Percentiles rank a stretch among this genome's conserved stretches.
Conservation (phyloP, 73 alveolate genomes). For the Symbiodinium pilosum region DNA sequence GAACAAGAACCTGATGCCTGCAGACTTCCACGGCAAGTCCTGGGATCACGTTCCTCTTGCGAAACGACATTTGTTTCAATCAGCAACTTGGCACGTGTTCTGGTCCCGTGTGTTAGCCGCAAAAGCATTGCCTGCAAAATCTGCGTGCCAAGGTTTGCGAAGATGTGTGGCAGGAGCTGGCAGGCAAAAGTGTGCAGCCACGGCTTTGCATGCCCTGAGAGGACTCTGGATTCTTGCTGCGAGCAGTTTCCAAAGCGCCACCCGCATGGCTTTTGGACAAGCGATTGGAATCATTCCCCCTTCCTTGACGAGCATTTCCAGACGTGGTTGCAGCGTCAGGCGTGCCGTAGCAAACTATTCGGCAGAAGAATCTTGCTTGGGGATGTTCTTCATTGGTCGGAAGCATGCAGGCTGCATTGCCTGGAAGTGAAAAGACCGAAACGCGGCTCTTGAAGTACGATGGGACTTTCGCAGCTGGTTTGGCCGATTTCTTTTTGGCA, state of each 20-base stretch:
- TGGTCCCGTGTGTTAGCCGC: too few relatives aligned
- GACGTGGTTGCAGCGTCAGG: not conserved
- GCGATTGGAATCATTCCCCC: not conserved
- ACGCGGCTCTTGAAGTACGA: slow-evolving; percentile 51
- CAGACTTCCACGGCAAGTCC: not conserved
- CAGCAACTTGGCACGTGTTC: slow-evolving; percentile 19
- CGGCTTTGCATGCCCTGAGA: not conserved
- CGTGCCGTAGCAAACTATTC: not conserved
- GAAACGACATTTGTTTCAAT: slow-evolving; percentile 61
- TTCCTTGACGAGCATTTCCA: not conserved
- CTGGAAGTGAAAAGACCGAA: slow-evolving; percentile 55
- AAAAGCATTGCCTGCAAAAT: not conserved
- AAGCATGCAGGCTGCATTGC: not conserved
- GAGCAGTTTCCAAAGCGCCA: slow-evolving; percentile 23
- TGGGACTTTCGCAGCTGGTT: slow-evolving; percentile 48
- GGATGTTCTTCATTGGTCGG: not conserved
- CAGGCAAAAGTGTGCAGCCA: not conserved
- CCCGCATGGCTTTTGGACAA: slow-evolving; percentile 61
- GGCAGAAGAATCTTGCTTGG: too few relatives aligned
- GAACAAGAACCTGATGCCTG: too few relatives aligned
- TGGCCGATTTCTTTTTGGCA: slow-evolving; percentile 62
- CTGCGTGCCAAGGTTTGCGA: slow-evolving; percentile 27
- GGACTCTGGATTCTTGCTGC: slow-evolving; percentile 46
- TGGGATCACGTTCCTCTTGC: slow-evolving; percentile 21
- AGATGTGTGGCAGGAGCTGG: slow-evolving; percentile 27